Conservation (phyloP, 2,329 filamentous ascomycete species). For the Trichoderma sp. region DNA sequence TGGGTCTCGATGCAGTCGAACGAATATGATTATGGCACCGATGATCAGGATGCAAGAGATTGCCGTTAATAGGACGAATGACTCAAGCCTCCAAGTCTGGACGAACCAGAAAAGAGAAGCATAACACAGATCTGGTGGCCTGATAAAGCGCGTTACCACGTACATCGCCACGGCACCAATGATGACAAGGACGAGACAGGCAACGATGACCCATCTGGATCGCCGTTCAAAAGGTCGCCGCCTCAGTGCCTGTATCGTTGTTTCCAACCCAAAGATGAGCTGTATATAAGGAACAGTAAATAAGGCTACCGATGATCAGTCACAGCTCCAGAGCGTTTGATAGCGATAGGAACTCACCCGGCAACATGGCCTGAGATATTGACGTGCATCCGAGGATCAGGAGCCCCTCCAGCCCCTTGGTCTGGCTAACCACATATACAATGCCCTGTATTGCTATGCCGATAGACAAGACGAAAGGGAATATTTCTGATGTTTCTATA, state of each 20-base stretch:
- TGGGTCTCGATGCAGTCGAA: conserved; percentile 53
- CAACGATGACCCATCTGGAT: conserved; percentile 55
- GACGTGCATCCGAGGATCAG: conserved; percentile 51
- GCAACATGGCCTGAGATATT: conserved; percentile 57
- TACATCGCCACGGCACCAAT: conserved; percentile 55
- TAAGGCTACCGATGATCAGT: conserved; percentile 47
- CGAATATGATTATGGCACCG: conserved; percentile 53
- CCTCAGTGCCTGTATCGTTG: conserved; percentile 53
- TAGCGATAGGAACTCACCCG: conserved; percentile 43
- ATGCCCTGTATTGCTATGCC: conserved; percentile 58
- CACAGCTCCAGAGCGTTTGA: background rate
- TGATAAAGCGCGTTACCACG: conserved; percentile 54
- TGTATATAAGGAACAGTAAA: conserved; percentile 67
- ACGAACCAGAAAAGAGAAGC: conserved; percentile 68
- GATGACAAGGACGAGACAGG: conserved; percentile 24
- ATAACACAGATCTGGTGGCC: conserved; percentile 60
- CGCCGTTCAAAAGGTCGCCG: conserved; percentile 55
- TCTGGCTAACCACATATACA: conserved; percentile 55
- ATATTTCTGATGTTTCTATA: conserved; percentile 47
- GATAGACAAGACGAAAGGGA: conserved; percentile 55
- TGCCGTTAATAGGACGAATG: conserved; percentile 52
- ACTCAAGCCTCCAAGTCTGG: conserved; percentile 55
- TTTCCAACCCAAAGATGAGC: conserved; percentile 62
- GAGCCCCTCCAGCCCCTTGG: conserved; percentile 50
- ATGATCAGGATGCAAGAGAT: conserved; percentile 50